Evolutionary conservation across 2,329 filamentous ascomycete genomes (phyloP), one percentile per base, ranked within the genome.

Genomic region (Colletotrichum camelliae): DNA sequence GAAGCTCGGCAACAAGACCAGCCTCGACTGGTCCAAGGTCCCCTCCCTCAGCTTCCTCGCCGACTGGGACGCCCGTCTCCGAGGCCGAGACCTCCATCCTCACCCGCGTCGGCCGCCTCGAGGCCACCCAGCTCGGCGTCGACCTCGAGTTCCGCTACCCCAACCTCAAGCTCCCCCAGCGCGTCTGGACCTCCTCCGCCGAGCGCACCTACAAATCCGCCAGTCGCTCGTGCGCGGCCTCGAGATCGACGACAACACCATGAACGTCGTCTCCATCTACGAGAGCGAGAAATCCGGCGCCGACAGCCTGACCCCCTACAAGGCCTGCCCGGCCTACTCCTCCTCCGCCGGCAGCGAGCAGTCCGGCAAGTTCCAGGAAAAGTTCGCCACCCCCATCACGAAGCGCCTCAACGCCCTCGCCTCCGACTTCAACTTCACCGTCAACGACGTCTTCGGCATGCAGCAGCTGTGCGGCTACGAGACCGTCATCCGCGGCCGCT

Each of bases 401-500:
- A 88, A 87, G 0, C 88, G 92, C 16, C 85, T 92, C 77, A 89
- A 89, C 57, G 82, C 85, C 29, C 83, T 87, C 18, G 91, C 86
- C 4, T 89, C 88, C 1, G 84, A 81, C 0, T 93, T 94, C 83
- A 92, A 93, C 83, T 93, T 94, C 83, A 93, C 91, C 0, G 82
- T 87, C 27, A 85, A 88, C 65, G 92, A 94, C 78, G 87, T 94
- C 16, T 90, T 92, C 69, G 92, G 89, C 43, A 92, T 93, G 89
- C 91, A 93, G 84, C 87, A 93, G 83, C 83, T 93, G 5, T 93
- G 92, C 79, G 91, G 91, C 1, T 93, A 93, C 80, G 92, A 93
- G 81, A 90, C 89, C 0, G 91, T 93, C 21, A 92, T 93, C 75
- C 88, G 88, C 1, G 92, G 92, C 3, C 88, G 86, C 61, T 93